These are phyloP conservation scores for Abortiporus biennis DNA, from an alignment of 1,284 basidiomycete genomes.

Conservation along the genomic window DNA sequence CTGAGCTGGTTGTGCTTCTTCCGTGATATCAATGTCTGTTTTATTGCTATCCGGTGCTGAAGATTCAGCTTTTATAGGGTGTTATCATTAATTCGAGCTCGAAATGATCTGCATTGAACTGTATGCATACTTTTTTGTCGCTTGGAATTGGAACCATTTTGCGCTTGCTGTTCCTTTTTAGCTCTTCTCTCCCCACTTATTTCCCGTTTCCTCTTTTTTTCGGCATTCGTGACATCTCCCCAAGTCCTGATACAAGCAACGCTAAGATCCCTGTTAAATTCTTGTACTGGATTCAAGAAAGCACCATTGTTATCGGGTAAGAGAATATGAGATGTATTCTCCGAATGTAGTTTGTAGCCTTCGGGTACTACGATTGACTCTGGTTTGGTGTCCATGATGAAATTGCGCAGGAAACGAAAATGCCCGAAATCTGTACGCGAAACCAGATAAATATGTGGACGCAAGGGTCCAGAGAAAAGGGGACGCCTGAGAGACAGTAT, in stretches of 20 bases:
- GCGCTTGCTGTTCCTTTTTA: slow-evolving; percentile 23
- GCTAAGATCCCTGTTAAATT: slow-evolving; percentile 95
- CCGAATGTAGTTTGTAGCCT: slow-evolving; percentile 77
- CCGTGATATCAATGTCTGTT: no score
- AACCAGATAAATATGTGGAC: no score
- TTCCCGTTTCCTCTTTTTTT: slow-evolving; percentile 60
- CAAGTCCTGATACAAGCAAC: slow-evolving; percentile 86
- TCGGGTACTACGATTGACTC: slow-evolving; percentile 50
- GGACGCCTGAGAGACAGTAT: no score
- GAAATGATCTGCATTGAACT: no score
- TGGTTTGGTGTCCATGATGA: slow-evolving; percentile 4
- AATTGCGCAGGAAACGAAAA: neutral
- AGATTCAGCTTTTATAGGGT: no score
- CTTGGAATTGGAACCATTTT: slow-evolving; percentile 25
- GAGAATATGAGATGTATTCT: slow-evolving; percentile 82
- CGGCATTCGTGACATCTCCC: slow-evolving; percentile 69
- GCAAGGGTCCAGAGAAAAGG: no score
- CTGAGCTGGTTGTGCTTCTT: no score
- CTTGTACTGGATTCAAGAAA: slow-evolving; percentile 97
- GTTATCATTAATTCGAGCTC: no score
- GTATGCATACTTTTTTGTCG: slow-evolving; percentile 23
- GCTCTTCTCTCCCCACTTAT: slow-evolving; percentile 33
- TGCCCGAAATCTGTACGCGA: neutral
- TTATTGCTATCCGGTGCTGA: no score
- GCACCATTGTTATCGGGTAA: slow-evolving; percentile 73